A percentile compares a stretch with the other conserved stretches of the same genome.
These are phyloP conservation scores for Fusarium sp. DNA, from an alignment of 2,329 filamentous ascomycete species.

Conservation along the genomic window DNA sequence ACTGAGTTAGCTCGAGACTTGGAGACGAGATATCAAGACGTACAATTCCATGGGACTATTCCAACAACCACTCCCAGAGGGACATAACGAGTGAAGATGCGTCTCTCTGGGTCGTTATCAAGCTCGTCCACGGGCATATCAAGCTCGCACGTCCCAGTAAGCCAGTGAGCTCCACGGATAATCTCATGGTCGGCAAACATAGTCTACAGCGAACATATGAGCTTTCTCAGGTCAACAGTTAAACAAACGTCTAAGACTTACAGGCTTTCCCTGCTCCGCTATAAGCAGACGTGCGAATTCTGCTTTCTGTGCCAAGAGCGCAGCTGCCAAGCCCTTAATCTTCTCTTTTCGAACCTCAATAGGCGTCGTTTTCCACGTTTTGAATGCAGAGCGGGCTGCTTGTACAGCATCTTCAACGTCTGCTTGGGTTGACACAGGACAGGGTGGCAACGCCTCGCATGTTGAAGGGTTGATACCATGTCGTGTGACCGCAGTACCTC, in stretches of 20 bases:
- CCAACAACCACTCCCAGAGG: background rate
- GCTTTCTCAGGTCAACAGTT: fast-evolving
- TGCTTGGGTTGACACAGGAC: background rate
- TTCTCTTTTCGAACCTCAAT: background rate
- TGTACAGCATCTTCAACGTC: background rate
- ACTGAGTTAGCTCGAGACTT: background rate
- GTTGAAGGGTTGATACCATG: background rate
- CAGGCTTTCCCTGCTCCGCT: background rate
- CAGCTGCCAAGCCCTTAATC: background rate
- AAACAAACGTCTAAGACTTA: background rate
- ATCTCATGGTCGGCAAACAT: background rate
- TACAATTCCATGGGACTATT: constrained; percentile 5
- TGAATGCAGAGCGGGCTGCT: background rate
- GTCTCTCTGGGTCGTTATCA: background rate
- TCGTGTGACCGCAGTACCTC: background rate
- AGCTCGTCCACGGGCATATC: background rate
- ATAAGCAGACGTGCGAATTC: background rate
- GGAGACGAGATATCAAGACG: background rate
- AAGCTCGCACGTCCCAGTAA: background rate
- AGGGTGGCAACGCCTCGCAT: background rate
- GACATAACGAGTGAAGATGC: background rate
- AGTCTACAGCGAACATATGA: background rate
- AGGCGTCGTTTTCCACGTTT: background rate
- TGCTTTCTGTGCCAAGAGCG: background rate
- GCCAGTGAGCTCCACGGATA: background rate